phyloP scores from a whole-genome alignment of 768 basidiomycete genomes.

The Paxillus ammoniavirescens region DNA sequence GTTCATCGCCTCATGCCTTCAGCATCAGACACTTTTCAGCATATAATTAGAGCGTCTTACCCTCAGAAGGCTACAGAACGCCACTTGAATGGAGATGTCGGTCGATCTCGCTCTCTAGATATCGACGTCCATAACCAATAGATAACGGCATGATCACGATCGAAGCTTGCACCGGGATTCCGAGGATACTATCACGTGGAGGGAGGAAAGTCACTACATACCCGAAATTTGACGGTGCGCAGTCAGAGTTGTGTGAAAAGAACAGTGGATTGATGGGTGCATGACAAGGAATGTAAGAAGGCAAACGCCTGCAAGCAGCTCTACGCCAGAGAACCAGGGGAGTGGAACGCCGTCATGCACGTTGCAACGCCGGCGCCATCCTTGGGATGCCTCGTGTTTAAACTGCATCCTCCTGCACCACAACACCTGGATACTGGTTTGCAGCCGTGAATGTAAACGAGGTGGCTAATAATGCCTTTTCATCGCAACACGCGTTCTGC shows the following conservation, averaged over 20 bases:
- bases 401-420: constrained; percentile 1
- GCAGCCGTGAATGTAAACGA: background rate
- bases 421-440: background rate
- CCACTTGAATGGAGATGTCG: constrained; percentile 10
- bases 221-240: constrained; percentile 4
- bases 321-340: constrained; percentile 11
- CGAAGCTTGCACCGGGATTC: constrained; percentile 8
- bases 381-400: constrained; percentile 11
- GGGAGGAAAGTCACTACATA: background rate
- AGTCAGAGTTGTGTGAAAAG: background rate
- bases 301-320: constrained; percentile 9
- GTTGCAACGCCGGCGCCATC: constrained; percentile 6
- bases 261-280: constrained; percentile 21
- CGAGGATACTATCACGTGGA: constrained; percentile 5
- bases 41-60: constrained; percentile 19
- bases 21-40: constrained; percentile 5
- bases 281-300: background rate
- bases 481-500: background rate
- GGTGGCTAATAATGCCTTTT: background rate
- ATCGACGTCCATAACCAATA: background rate
- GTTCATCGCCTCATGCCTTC: constrained; percentile 16
- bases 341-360: constrained; percentile 14
- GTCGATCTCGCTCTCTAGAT: constrained; percentile 19
- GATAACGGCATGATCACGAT: constrained; percentile 15
- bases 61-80: constrained; percentile 4